Evolutionary conservation across 1,284 basidiomycete species (phyloP), one percentile per base, ranked within the genome.

Genomic region (Cystobasidiaceae sp.): DNA sequence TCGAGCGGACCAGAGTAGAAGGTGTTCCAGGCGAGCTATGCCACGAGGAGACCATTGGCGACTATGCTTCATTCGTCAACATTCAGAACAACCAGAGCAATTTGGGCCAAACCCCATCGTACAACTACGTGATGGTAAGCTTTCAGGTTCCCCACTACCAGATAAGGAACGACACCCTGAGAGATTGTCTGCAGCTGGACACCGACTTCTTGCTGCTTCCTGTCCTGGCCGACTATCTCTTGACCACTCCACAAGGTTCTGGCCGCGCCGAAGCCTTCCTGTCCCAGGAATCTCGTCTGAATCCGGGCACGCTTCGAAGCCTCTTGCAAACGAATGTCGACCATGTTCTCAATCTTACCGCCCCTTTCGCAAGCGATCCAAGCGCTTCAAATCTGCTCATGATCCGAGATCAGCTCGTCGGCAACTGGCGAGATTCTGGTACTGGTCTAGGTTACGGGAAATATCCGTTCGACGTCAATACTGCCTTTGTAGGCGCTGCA

Each of bases 361-460:
- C 51, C 2, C 75, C 79, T 2, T 81, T 81, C 68, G 75, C 75
- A 1, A 68, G 70, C 13, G 69, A 74, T 23, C 75, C 78, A 0
- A 69, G 57, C 27, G 67, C 70, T 44, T 67, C 64, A 8, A 75
- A 76, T 58, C 66, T 75, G 28, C 77, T 79, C 73, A 78, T 32
- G 75, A 80, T 27, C 69, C 74, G 25, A 75, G 76, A 5, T 75
- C 78, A 0, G 68, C 77, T 39, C 5, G 77, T 79, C 0, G 82
- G 82, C 0, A 79, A 82, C 69, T 83, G 82, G 82, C 73, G 82
- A 45, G 82, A 83, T 70, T 81, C 79, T 27, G 78, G 79, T 63
- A 70, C 78, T 48, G 81, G 82, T 0, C 72, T 81, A 0, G 82
- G 81, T 7, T 81, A 77, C 69, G 81, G 81, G 3, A 74, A 74